These are phyloP conservation scores for Cairneyella variabilis DNA, from an alignment of 495 filamentous ascomycete species.

Conservation along the genomic window DNA sequence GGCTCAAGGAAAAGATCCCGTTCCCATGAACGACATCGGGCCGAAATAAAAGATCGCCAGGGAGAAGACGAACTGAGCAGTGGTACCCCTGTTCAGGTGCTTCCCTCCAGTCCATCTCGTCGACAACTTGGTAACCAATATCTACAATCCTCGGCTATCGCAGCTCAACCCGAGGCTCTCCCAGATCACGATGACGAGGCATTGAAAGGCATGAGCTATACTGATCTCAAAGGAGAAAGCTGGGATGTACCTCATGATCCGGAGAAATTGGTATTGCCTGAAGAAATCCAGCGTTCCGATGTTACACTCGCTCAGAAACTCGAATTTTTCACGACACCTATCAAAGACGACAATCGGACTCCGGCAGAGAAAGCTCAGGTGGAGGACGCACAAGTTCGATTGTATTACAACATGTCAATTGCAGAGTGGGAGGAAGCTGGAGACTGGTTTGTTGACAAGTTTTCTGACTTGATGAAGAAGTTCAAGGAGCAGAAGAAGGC, in stretches of 20 bases:
- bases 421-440: conserved; percentile 80
- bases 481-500: conserved; percentile 60
- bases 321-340: too few relatives aligned
- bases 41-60: not conserved
- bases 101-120: not conserved
- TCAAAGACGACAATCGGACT: too few relatives aligned
- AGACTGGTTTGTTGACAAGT: conserved; percentile 72
- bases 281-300: conserved; percentile 14
- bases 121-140: not conserved
- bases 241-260: conserved; percentile 33
- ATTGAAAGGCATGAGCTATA: conserved; percentile 50
- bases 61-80: not conserved
- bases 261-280: conserved; percentile 8
- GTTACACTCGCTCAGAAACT: conserved; percentile 36
- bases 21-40: not conserved
- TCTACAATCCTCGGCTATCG: too few relatives aligned
- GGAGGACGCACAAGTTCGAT: too few relatives aligned
- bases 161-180: too few relatives aligned
- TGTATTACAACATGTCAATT: conserved; percentile 61
- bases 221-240: conserved; percentile 44
- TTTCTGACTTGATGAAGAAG: conserved; percentile 56
- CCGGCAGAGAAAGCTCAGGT: too few relatives aligned
- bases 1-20: not conserved
- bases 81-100: not conserved
- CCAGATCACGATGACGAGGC: conserved; percentile 49